Evolutionary conservation across 2,329 filamentous ascomycete genomes (phyloP), one percentile per base, ranked within the genome.

Genomic region (Westerdykella sp.): DNA sequence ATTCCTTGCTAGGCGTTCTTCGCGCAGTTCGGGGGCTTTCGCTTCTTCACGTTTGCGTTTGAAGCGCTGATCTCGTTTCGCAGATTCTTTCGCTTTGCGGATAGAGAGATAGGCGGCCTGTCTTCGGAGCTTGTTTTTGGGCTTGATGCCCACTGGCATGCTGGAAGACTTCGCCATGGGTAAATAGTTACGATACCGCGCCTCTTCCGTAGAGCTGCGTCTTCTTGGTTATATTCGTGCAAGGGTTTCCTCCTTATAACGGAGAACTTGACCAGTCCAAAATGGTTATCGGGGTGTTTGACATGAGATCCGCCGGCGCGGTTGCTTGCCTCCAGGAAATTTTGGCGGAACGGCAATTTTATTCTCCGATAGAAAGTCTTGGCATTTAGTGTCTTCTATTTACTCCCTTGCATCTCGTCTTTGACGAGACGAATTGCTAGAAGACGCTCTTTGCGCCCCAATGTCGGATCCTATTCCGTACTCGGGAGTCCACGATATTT

Each of bases 31-130:
- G 2, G 91, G 90, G 59, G 96, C 81, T 66, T 84, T 86, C 51
- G 84, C 79, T 69, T 98, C 93, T 60, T 90, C 86, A 69, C 85
- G 87, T 70, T 87, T 89, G 47, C 87, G 77, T 39, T 79, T 79
- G 63, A 89, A 84, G 49, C 90, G 81, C 58, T 83, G 78, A 57
- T 89, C 85, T 58, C 87, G 82, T 57, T 84, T 86, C 37, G 81
- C 73, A 61, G 82, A 83, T 62, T 88, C 85, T 52, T 80, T 80
- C 36, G 78, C 74, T 62, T 84, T 85, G 71, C 96, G 97, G 61
- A 85, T 78, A 55, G 86, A 81, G 47, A 95, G 75, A 61, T 89
- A 85, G 47, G 91, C 77, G 55, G 84, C 76, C 64, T 93, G 79
- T 49, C 93, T 79, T 62, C 83, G 83, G 16, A 87, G 70, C 67